phyloP scores from a whole-genome alignment of 2,329 filamentous ascomycete genomes.

The Calcarisporium arbuscula region DNA sequence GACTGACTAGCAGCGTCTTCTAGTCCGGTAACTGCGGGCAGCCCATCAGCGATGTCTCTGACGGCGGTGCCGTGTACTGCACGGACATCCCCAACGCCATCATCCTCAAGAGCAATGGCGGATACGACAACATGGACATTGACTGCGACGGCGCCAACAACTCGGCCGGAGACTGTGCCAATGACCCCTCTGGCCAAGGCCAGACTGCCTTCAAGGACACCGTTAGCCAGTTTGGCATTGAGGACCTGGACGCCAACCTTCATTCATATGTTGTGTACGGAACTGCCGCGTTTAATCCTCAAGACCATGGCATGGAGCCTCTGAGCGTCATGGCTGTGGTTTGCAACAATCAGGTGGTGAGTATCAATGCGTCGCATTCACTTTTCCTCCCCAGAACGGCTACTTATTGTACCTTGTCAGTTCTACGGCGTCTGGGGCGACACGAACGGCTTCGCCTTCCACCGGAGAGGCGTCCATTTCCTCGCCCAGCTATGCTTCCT shows the following conservation, averaged over 20 bases:
- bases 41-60: constrained; percentile 9
- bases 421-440: constrained; percentile 51
- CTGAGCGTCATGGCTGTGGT: constrained; percentile 6
- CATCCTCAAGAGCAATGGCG: constrained; percentile 16
- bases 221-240: constrained; percentile 4
- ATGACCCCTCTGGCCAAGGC: constrained; percentile 7
- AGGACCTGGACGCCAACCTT: constrained; percentile 7
- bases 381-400: no score
- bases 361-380: neutral
- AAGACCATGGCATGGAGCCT: constrained; percentile 3
- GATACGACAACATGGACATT: constrained; percentile 8
- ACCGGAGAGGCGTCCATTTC: constrained; percentile 44
- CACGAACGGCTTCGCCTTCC: constrained; percentile 41
- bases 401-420: constrained; percentile 1
- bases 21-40: constrained; percentile 23
- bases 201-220: constrained; percentile 6
- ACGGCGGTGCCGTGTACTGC: constrained; percentile 12
- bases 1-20: no score
- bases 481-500: constrained; percentile 46
- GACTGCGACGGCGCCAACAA: constrained; percentile 8
- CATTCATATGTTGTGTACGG: constrained; percentile 7
- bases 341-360: constrained; percentile 7
- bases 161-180: constrained; percentile 2
- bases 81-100: constrained; percentile 28
- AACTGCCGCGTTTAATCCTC: constrained; percentile 1